Base-by-base conservation (phyloP, 768 basidiomycete species). In the Piloderma croceum region DNA sequence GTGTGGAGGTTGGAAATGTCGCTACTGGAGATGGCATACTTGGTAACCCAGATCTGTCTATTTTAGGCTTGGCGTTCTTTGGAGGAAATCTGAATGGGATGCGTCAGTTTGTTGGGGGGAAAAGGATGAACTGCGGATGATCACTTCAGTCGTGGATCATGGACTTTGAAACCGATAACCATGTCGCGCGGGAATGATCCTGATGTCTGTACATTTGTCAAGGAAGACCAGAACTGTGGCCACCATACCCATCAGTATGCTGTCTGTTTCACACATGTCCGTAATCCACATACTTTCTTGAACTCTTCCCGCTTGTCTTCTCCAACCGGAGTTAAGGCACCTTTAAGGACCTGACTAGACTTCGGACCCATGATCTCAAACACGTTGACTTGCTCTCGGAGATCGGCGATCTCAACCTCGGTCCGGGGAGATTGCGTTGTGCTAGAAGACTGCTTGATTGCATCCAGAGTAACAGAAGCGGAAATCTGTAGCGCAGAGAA, bases 361-460 rank as follows among this genome's bases (percentile, higher is more conserved):
- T 79, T 85, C 3, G 89, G 89, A 3, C 94, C 94, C 69, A 86
- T 84, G 24, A 97, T 76, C 58, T 98, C 93, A 50, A 94, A 94
- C 5, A 80, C 70, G 45, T 86, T 87, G 31, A 90, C 50, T 36
- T 79, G 74, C 2, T 77, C 78, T 41, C 83, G 67, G 35, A 92
- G 58, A 56, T 93, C 87, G 6, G 72, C 68, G 12, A 93, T 69
- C 48, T 88, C 80, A 7, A 91, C 60, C 17, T 70, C 65, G 18
- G 64, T 46, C 31, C 59, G 58, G 15, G 53, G 49, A 32, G 46
- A 46, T 23, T 46, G 52, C 19, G 44, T 43, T 39, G 49, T 52
- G 27, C 18, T 39, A 36, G 24, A 27, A 10, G 49, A 56, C 19
- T 56, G 39, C 10, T 45, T 51, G 39, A 52, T 62, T 19, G 56